Conservation (phyloP, 495 filamentous ascomycete species). For the Trichoderma asperelloides region DNA sequence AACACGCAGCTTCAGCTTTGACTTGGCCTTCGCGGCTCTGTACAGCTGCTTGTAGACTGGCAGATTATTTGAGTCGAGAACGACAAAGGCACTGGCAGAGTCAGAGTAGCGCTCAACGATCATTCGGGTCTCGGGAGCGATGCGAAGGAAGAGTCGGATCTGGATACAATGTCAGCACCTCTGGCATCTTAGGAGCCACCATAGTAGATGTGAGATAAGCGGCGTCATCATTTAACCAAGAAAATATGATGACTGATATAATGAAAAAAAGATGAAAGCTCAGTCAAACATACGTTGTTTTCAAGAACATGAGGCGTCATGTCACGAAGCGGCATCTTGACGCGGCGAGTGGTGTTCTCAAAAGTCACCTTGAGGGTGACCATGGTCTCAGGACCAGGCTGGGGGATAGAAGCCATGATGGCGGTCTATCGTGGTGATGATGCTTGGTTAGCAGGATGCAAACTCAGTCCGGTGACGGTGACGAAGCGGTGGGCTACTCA, state of each 20-base stretch:
- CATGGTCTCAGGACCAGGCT: conserved; percentile 59
- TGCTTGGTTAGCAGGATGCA: not conserved
- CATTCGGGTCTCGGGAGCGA: conserved; percentile 58
- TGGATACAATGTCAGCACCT: conserved; percentile 24
- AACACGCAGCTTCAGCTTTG: conserved; percentile 86
- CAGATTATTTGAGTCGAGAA: conserved; percentile 65
- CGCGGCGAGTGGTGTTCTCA: conserved; percentile 63
- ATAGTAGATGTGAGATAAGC: not conserved
- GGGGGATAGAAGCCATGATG: conserved; percentile 43
- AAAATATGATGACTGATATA: not conserved
- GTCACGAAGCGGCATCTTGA: conserved; percentile 84
- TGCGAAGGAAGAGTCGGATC: conserved; percentile 66
- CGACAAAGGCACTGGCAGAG: conserved; percentile 72
- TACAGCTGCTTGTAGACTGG: conserved; percentile 94
- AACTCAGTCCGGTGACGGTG: conserved; percentile 9
- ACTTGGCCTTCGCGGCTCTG: conserved; percentile 95
- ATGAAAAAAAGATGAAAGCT: not conserved
- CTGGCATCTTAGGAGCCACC: not conserved
- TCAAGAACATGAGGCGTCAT: conserved; percentile 68
- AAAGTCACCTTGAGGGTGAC: conserved; percentile 80
- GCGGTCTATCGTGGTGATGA: conserved; percentile 9
- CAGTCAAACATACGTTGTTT: conserved; percentile 62
- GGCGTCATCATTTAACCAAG: not conserved
- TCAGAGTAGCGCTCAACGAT: conserved; percentile 94
- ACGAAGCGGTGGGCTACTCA: conserved; percentile 6